These are phyloP conservation scores for Sesbania bispinosa DNA, from an alignment of 306 rosid species.

Conservation along the genomic window DNA sequence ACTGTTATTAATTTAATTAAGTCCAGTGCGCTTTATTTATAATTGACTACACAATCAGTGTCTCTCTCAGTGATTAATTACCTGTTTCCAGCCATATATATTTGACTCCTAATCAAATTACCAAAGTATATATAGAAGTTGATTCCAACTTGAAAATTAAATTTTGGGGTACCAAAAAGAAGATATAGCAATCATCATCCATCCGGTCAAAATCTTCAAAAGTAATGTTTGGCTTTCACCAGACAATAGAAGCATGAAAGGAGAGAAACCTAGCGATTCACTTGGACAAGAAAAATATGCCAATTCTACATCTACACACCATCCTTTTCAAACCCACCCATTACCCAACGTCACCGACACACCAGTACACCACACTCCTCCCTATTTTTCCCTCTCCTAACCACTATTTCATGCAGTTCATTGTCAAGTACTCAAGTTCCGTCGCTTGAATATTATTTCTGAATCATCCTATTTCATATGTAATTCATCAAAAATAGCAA, in stretches of 20 bases:
- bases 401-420: no score
- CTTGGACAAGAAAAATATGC: background rate
- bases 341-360: constrained; percentile 24
- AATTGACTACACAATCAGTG: background rate
- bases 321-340: constrained; percentile 25
- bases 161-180: background rate
- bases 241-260: constrained; percentile 20
- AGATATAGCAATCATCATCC: background rate
- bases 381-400: no score
- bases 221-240: constrained; percentile 40
- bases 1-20: no score
- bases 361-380: no score
- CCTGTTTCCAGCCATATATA: background rate
- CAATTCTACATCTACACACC: background rate
- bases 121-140: background rate
- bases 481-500: no score
- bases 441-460: background rate
- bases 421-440: no score
- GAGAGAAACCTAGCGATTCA: background rate
- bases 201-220: constrained; percentile 9
- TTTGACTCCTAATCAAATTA: background rate
- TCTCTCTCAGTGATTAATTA: background rate
- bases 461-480: no score
- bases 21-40: no score
- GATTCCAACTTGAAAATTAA: background rate